phyloP scores from a whole-genome alignment of 2,329 filamentous ascomycete genomes.

The Phaeomoniella chlamydospora region DNA sequence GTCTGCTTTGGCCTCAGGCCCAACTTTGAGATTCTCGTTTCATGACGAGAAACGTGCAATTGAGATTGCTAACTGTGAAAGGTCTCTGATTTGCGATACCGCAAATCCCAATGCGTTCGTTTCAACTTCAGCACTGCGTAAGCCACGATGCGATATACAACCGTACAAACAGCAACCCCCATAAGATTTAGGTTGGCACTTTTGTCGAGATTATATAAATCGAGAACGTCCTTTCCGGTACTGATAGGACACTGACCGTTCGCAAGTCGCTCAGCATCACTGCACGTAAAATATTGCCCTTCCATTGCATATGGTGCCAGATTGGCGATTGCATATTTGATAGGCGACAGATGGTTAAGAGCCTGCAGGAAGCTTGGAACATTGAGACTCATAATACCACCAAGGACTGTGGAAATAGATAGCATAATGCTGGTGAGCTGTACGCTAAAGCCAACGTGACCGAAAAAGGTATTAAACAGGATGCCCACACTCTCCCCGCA shows the following conservation, averaged over 20 bases:
- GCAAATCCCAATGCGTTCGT: constrained; percentile 10
- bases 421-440: constrained; percentile 58
- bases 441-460: constrained; percentile 61
- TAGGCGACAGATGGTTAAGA: constrained; percentile 57
- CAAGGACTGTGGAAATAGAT: constrained; percentile 56
- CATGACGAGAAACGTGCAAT: too few species aligned
- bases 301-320: constrained; percentile 51
- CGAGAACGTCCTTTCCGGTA: constrained; percentile 51
- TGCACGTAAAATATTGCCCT: constrained; percentile 49
- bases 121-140: constrained; percentile 19
- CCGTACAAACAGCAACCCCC: constrained; percentile 46
- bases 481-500: constrained; percentile 66
- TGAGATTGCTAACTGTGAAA: too few species aligned
- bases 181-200: constrained; percentile 47
- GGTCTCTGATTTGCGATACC: too few species aligned
- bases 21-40: too few species aligned
- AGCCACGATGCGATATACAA: constrained; percentile 48
- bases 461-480: constrained; percentile 65
- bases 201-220: constrained; percentile 51
- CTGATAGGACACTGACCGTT: constrained; percentile 49
- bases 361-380: constrained; percentile 52
- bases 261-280: constrained; percentile 41
- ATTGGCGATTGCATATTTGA: constrained; percentile 55
- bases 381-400: constrained; percentile 55
- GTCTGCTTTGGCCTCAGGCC: too few species aligned